These are phyloP conservation scores for Carex kokanica DNA, from an alignment of 176 grass and related monocot genomes.

Conservation along the genomic window DNA sequence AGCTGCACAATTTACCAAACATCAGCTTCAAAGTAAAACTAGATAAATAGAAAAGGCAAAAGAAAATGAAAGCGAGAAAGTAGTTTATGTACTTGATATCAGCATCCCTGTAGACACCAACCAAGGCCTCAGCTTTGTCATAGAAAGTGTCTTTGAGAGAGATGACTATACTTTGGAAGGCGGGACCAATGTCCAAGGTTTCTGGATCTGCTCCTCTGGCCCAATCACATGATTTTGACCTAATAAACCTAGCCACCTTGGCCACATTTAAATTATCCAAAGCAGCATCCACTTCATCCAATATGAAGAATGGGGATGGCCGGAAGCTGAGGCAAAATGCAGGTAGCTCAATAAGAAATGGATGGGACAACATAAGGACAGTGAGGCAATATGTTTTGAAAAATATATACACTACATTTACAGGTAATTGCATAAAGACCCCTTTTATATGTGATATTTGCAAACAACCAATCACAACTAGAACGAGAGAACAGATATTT, in stretches of 20 bases:
- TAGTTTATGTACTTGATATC: conserved; percentile 52
- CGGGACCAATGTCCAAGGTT: conserved; percentile 55
- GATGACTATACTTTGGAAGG: conserved; percentile 97
- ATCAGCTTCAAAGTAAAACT: conserved; percentile 18
- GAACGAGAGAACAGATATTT: conserved; percentile 13
- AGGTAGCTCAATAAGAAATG: neutral
- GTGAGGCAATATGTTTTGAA: neutral
- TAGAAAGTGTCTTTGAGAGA: conserved; percentile 97
- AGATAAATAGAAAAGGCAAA: neutral
- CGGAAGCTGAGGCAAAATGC: conserved; percentile 53
- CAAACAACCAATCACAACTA: neutral
- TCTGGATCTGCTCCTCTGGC: conserved; percentile 32
- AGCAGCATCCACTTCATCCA: conserved; percentile 98
- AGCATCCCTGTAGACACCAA: conserved; percentile 91
- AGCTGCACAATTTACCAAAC: conserved; percentile 47
- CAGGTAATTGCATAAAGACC: neutral
- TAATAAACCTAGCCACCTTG: conserved; percentile 94
- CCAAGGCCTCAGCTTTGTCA: conserved; percentile 95
- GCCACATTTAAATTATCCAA: conserved; percentile 98
- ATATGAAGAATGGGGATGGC: conserved; percentile 97
- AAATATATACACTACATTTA: neutral
- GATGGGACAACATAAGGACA: neutral
- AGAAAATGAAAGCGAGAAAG: neutral
- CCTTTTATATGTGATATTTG: neutral
- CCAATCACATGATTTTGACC: conserved; percentile 80